These are phyloP conservation scores for Primulina eburnea DNA, from an alignment of 257 asterid genomes.

Conservation along the genomic window DNA sequence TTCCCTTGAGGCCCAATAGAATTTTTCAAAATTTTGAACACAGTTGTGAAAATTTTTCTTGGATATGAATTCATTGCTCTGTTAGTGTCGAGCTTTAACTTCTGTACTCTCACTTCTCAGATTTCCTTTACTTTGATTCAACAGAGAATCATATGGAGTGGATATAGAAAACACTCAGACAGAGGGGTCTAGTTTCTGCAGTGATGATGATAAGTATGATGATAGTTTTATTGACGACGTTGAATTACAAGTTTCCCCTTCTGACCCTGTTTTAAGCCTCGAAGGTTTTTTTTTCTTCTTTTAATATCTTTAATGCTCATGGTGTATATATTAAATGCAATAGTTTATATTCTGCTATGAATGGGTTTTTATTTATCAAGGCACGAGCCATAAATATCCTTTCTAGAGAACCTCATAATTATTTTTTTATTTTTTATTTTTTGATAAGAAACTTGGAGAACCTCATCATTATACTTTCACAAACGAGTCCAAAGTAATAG, in stretches of 20 bases:
- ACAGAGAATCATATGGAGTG: constrained; percentile 81
- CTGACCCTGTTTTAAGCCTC: constrained; percentile 42
- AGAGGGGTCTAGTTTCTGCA: constrained; percentile 44
- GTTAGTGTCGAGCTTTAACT: constrained; percentile 2
- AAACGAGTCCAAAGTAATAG: not conserved
- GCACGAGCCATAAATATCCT: too few relatives aligned
- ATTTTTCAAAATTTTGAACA: constrained; percentile 12
- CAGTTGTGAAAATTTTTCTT: constrained; percentile 3
- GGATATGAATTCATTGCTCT: constrained; percentile 3
- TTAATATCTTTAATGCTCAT: not conserved
- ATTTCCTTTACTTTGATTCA: constrained; percentile 43
- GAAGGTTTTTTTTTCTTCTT: constrained; percentile 34
- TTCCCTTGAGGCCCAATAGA: not conserved
- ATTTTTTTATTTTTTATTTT: too few relatives aligned
- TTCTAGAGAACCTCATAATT: too few relatives aligned
- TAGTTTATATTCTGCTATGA: constrained; percentile 6
- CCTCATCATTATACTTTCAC: constrained; percentile 11
- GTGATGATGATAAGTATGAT: constrained; percentile 73
- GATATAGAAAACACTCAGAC: constrained; percentile 66
- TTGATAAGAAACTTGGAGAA: too few relatives aligned
- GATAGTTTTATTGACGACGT: constrained; percentile 74
- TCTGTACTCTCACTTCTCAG: not conserved
- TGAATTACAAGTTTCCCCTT: constrained; percentile 32
- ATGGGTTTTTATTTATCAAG: not conserved
- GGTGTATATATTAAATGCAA: constrained; percentile 1